A percentile compares a stretch with the other conserved stretches of the same genome.
Conservation (phyloP, 2,329 filamentous ascomycete species). For the Trichoderma gracile region DNA sequence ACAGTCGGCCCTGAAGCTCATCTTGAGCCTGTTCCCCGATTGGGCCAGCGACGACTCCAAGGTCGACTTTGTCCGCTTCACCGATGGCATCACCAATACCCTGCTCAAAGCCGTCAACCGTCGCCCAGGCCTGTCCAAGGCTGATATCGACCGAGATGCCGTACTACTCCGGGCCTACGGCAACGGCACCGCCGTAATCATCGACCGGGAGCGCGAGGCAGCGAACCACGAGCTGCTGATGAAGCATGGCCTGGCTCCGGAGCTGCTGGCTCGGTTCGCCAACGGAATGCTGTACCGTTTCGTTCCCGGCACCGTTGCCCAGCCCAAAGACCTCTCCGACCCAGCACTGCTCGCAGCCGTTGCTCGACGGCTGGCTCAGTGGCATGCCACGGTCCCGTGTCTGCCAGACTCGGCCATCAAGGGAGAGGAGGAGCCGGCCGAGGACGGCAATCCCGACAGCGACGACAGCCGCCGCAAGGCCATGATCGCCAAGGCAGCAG, state of each 20-base stretch:
- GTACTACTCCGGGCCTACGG: slow-evolving; percentile 92
- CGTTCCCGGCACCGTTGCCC: slow-evolving; percentile 77
- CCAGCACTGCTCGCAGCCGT: slow-evolving; percentile 79
- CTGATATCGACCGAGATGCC: slow-evolving; percentile 78
- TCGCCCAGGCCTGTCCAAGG: slow-evolving; percentile 64
- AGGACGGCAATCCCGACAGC: slow-evolving; percentile 42
- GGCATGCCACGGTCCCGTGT: slow-evolving; percentile 77
- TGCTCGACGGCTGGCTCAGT: slow-evolving; percentile 81
- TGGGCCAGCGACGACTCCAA: slow-evolving; percentile 75
- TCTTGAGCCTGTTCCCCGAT: slow-evolving; percentile 77
- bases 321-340: slow-evolving; percentile 75
- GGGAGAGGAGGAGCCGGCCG: slow-evolving; percentile 29
- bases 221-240: slow-evolving; percentile 85
- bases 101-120: slow-evolving; percentile 75
- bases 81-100: slow-evolving; percentile 97
- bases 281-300: slow-evolving; percentile 96
- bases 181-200: slow-evolving; percentile 89
- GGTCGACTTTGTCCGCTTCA: slow-evolving; percentile 87
- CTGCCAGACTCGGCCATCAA: slow-evolving; percentile 41
- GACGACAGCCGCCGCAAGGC: slow-evolving; percentile 40
- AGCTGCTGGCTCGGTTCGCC: slow-evolving; percentile 85
- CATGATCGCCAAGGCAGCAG: slow-evolving; percentile 54
- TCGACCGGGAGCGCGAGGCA: slow-evolving; percentile 85
- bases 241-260: slow-evolving; percentile 77
- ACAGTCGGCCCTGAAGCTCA: slow-evolving; percentile 76